A percentile compares a stretch with the other conserved stretches of the same genome.
Evolutionary conservation across 169 alveolate genomes (phyloP).

Genomic region (Babesia microti): DNA sequence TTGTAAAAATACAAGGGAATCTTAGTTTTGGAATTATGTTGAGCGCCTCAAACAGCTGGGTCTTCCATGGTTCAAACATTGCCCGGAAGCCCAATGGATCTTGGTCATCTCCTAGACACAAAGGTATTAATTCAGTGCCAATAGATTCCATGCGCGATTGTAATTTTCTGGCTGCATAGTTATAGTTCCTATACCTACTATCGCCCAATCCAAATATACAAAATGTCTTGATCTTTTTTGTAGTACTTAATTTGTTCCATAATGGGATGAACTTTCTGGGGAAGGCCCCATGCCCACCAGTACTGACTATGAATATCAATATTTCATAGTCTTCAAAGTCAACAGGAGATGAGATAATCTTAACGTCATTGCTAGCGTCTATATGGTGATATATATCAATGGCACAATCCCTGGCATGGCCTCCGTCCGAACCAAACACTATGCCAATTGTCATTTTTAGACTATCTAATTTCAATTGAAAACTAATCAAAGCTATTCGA

Average conservation of each 20-base stretch:
- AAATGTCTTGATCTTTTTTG: neutral
- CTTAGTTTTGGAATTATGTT: too few species aligned
- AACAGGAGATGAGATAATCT: slow-evolving; percentile 8
- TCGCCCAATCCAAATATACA: slow-evolving; percentile 41
- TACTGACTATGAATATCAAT: slow-evolving; percentile 25
- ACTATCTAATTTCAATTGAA: too few species aligned
- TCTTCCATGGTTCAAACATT: slow-evolving; percentile 32
- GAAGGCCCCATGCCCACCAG: slow-evolving; percentile 44
- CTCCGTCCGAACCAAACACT: slow-evolving; percentile 40
- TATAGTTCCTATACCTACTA: slow-evolving; percentile 32
- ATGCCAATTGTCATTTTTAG: too few species aligned
- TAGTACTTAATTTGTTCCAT: slow-evolving; percentile 3
- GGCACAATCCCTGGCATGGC: slow-evolving; percentile 33
- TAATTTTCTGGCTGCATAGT: slow-evolving; percentile 34
- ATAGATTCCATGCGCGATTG: slow-evolving; percentile 8
- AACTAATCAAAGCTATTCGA: too few species aligned
- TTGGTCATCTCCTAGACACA: slow-evolving; percentile 39
- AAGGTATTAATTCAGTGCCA: slow-evolving; percentile 9
- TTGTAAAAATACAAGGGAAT: too few species aligned
- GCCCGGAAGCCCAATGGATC: slow-evolving; percentile 43
- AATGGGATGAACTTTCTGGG: slow-evolving; percentile 11
- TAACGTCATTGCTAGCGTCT: slow-evolving; percentile 4
- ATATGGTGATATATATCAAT: slow-evolving; percentile 18
- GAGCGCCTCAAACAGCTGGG: too few species aligned
- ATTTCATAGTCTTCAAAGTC: slow-evolving; percentile 5